Conservation (phyloP, 1,139 yeast species). For the Pichiaceae sp. region DNA sequence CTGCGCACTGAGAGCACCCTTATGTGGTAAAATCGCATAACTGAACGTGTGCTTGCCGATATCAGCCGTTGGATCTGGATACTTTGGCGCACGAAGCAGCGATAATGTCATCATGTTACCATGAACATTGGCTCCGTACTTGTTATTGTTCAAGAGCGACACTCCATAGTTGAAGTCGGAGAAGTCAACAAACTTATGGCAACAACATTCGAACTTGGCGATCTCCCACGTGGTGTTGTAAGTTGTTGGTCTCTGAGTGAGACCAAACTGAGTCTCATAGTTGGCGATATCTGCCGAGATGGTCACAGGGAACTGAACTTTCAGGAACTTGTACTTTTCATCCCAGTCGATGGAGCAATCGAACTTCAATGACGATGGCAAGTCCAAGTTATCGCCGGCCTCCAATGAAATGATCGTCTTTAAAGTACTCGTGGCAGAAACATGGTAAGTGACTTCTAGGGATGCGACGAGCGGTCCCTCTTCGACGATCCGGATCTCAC, state of each 20-base stretch:
- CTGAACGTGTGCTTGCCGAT: constrained; percentile 82
- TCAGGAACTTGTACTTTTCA: constrained; percentile 78
- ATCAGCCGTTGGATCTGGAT: constrained; percentile 89
- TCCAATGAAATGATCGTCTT: constrained; percentile 66
- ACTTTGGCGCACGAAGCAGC: constrained; percentile 75
- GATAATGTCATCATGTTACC: constrained; percentile 85
- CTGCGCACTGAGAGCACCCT: constrained; percentile 50
- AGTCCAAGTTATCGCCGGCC: constrained; percentile 34
- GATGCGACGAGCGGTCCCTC: constrained; percentile 55
- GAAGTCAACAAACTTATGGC: constrained; percentile 88
- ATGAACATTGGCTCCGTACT: constrained; percentile 87
- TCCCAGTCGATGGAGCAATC: constrained; percentile 76
- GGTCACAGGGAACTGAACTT: constrained; percentile 91
- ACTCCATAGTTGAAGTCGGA: constrained; percentile 85
- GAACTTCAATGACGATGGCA: constrained; percentile 35
- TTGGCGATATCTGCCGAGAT: constrained; percentile 67
- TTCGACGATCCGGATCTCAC: constrained; percentile 39
- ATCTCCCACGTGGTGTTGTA: constrained; percentile 93
- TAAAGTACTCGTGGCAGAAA: constrained; percentile 50
- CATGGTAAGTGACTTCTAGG: constrained; percentile 48
- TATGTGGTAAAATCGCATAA: constrained; percentile 80
- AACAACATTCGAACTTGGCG: constrained; percentile 93
- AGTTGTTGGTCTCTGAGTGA: constrained; percentile 87
- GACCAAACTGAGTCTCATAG: constrained; percentile 90
- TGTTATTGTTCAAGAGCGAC: constrained; percentile 73